Evolutionary conservation across 2,329 filamentous ascomycete genomes (phyloP), one percentile per base, ranked within the genome.

Genomic region (Penicillium sclerotigenum): DNA sequence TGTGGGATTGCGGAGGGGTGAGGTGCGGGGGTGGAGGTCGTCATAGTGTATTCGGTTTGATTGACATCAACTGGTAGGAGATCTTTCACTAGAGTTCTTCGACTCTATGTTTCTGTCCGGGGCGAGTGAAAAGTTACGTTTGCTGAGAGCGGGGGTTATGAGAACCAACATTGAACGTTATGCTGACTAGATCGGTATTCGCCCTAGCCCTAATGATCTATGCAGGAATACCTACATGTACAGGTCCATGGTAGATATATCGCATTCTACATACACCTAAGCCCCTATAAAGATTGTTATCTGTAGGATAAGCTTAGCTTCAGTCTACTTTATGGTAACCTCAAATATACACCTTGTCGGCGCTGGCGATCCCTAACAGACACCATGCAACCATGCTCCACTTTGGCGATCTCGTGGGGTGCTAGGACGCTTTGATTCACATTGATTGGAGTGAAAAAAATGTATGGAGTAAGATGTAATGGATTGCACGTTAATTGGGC

Each of bases 1-100:
- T 54, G 59, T 9, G 65, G 60, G 45, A 63, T 56, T 36, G 64
- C 57, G 45, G 64, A 62, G 43, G 57, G 24, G 9, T 33, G 47
- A 24, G 47, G 41, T 29, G 58, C 26, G 38, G 46, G 54, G 31
- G 47, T 37, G 47, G 33, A 47, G 36, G 42, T 60, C n/a, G 54
- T 49, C 59, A 65, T 65, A 16, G 28, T 51, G 28, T 49, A 37
- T 38, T 52, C 24, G 28, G 20, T 5, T 40, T 41, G 26, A 56
- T 50, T 26, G 14, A 29, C 3, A 18, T 4, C 5, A 8, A 29
- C 13, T 18, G n/a, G 11, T 6, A 8, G 18, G 11, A n/a, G 2
- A 10, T 29, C 10, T 7, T 16, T 3, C 2, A 14, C 26, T 24
- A 3, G 20, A 41, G 41, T n/a, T 16, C 2, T 28, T 10, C 3